Evolutionary conservation across 2,329 filamentous ascomycete species (phyloP).

Genomic region (Trichophaea hybrida): DNA sequence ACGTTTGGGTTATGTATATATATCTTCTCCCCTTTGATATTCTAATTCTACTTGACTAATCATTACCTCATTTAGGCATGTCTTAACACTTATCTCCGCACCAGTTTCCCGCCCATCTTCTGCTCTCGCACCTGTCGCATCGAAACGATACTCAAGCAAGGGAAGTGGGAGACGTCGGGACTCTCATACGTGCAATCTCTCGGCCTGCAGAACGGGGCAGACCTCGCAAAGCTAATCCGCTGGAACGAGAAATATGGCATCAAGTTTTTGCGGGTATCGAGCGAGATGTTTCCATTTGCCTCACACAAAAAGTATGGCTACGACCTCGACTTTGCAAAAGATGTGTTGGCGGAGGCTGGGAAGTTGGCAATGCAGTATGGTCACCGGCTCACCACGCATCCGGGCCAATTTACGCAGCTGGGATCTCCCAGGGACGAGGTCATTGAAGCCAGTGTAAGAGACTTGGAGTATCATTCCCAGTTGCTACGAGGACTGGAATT

Average conservation of each 20-base stretch:
- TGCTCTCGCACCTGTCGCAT: conserved; percentile 85
- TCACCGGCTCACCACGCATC: conserved; percentile 78
- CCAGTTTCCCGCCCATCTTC: conserved; percentile 70
- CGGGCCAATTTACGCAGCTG: conserved; percentile 82
- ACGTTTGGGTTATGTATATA: conserved; percentile 66
- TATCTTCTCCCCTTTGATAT: background rate
- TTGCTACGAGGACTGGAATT: conserved; percentile 63
- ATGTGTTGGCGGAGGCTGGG: conserved; percentile 61
- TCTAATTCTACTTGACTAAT: background rate
- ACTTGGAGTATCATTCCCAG: conserved; percentile 79
- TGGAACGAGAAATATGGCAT: conserved; percentile 93
- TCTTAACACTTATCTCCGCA: conserved; percentile 78
- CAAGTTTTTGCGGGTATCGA: conserved; percentile 80
- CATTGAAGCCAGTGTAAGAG: conserved; percentile 59
- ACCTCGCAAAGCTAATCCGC: conserved; percentile 69
- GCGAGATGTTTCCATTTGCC: conserved; percentile 94
- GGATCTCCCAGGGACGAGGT: conserved; percentile 69
- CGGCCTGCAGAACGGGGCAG: conserved; percentile 55
- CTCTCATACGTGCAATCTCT: conserved; percentile 60
- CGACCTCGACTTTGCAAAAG: conserved; percentile 67
- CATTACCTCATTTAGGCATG: conserved; percentile 46
- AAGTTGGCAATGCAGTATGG: conserved; percentile 61
- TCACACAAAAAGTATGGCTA: conserved; percentile 81
- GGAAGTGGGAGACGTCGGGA: conserved; percentile 40
- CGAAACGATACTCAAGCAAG: conserved; percentile 75